phyloP scores from a whole-genome alignment of 208 protist genomes.

The Wallacemonas sp. region DNA sequence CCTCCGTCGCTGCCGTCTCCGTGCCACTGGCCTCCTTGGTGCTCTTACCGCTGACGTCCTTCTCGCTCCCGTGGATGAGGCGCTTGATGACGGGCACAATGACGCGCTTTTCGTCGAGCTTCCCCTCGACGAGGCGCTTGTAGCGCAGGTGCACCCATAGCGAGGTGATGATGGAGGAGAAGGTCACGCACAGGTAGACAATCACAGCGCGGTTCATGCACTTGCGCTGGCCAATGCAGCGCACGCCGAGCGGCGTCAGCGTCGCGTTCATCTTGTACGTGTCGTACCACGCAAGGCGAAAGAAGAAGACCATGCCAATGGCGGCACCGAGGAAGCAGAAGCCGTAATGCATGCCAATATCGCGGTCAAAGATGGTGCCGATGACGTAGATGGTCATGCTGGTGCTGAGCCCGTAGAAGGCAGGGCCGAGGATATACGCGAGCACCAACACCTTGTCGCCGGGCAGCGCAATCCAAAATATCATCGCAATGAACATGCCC shows the following conservation, averaged over 20 bases:
- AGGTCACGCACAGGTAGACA: conserved; percentile 35
- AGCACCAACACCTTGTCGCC: conserved; percentile 36
- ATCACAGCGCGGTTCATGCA: conserved; percentile 52
- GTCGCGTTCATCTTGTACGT: conserved; percentile 38
- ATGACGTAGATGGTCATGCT: conserved; percentile 56
- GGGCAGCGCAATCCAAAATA: conserved; percentile 55
- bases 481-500: conserved; percentile 37
- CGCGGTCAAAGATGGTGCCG: conserved; percentile 48
- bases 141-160: conserved; percentile 36
- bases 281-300: conserved; percentile 34
- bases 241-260: conserved; percentile 19
- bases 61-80: background rate
- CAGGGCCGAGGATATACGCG: conserved; percentile 36
- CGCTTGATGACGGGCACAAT: conserved; percentile 32
- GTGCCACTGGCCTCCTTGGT: background rate
- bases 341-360: conserved; percentile 66
- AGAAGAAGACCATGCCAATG: conserved; percentile 48
- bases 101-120: conserved; percentile 30
- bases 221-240: conserved; percentile 35
- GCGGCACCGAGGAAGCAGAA: conserved; percentile 48
- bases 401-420: conserved; percentile 53
- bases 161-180: conserved; percentile 24
- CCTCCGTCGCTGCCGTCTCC: background rate
- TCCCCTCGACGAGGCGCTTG: conserved; percentile 37
- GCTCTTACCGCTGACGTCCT: too few species aligned